Evolutionary conservation across 164 flowering plant species (phyloP).

Genomic region (Magnolia kwangsiensis): DNA sequence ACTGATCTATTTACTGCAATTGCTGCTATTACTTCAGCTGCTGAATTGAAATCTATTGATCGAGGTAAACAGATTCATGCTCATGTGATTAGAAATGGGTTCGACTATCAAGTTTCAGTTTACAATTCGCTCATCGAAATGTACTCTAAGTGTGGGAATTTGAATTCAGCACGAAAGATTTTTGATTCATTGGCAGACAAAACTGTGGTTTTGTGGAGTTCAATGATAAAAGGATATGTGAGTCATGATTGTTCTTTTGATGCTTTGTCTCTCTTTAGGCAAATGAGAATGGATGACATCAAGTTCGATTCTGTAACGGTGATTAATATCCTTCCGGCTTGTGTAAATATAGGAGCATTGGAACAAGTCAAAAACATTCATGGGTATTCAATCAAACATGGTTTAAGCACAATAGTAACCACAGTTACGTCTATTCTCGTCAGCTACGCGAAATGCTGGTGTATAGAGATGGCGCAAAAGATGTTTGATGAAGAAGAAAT

Average conservation of each 20-base stretch:
- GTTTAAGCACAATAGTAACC: conserved; percentile 24
- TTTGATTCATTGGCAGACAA: conserved; percentile 34
- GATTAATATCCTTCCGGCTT: conserved; percentile 56
- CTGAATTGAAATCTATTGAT: conserved; percentile 37
- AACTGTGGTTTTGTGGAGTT: conserved; percentile 53
- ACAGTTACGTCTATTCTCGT: conserved; percentile 43
- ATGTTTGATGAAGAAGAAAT: conserved; percentile 43
- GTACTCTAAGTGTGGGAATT: conserved; percentile 42
- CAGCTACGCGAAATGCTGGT: conserved; percentile 63
- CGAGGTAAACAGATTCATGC: conserved; percentile 52
- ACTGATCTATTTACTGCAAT: conserved; percentile 49
- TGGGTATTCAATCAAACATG: conserved; percentile 37
- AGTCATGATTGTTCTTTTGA: conserved; percentile 28
- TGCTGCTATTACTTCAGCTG: conserved; percentile 39
- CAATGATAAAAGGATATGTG: conserved; percentile 52
- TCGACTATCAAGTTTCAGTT: conserved; percentile 43
- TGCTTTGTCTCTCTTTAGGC: conserved; percentile 41
- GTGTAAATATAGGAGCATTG: conserved; percentile 46
- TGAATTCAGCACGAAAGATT: conserved; percentile 30
- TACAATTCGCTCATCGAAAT: conserved; percentile 58
- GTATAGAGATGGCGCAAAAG: conserved; percentile 49
- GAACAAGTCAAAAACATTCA: conserved; percentile 48
- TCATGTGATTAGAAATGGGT: conserved; percentile 42
- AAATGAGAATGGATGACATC: conserved; percentile 46
- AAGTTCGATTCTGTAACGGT: conserved; percentile 37